phyloP scores from a whole-genome alignment of 768 basidiomycete genomes.

The Tulasnella sp. region DNA sequence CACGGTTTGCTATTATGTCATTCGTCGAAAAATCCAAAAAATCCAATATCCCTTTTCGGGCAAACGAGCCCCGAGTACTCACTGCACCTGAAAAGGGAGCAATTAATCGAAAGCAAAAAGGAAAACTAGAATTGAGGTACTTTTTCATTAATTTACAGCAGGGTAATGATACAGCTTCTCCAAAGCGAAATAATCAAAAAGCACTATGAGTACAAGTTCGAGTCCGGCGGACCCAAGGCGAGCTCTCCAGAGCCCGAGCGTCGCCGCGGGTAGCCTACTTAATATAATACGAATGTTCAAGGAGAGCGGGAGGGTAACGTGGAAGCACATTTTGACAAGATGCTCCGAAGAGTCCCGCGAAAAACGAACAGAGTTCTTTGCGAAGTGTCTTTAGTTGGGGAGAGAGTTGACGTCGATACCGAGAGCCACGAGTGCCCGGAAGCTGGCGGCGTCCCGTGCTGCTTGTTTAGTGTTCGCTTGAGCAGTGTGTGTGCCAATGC shows the following conservation, averaged over 20 bases:
- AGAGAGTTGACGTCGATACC: slow-evolving; percentile 15
- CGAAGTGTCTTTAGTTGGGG: background rate
- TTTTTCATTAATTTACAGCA: slow-evolving; percentile 7
- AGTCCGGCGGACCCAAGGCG: slow-evolving; percentile 3
- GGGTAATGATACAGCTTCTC: background rate
- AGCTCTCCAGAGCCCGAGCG: background rate
- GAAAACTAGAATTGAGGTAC: background rate
- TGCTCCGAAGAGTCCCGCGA: background rate
- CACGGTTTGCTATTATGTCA: background rate
- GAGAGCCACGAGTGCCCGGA: background rate
- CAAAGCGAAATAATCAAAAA: background rate
- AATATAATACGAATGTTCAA: background rate
- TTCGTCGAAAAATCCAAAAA: background rate
- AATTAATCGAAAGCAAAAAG: background rate
- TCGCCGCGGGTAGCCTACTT: background rate
- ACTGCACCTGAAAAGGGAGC: background rate
- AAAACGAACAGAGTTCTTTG: background rate
- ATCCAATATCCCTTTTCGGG: background rate
- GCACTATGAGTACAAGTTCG: background rate
- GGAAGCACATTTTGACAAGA: background rate
- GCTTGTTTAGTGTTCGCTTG: background rate
- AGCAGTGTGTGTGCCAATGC: slow-evolving; percentile 13
- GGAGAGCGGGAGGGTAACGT: background rate
- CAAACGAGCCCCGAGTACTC: background rate
- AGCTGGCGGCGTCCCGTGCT: slow-evolving; percentile 23